These are phyloP conservation scores for Schwanniomyces etchellsii DNA, from an alignment of 1,139 yeast genomes.

Conservation along the genomic window DNA sequence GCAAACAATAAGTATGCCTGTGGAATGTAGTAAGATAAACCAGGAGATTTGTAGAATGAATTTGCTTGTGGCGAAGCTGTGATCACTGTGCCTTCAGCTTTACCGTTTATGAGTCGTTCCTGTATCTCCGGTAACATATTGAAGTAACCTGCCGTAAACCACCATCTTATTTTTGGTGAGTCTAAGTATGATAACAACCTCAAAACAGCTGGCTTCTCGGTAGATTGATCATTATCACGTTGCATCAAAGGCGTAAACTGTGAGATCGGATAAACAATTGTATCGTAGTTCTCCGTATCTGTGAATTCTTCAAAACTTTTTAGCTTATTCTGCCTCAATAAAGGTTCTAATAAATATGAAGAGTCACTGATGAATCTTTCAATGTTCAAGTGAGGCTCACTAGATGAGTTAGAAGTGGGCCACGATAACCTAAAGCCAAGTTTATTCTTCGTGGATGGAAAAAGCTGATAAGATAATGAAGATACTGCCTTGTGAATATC, in stretches of 20 bases:
- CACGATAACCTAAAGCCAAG: constrained; percentile 60
- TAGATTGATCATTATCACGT: constrained; percentile 54
- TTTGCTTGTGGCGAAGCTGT: constrained; percentile 93
- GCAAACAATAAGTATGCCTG: constrained; percentile 82
- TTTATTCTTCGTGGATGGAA: constrained; percentile 30
- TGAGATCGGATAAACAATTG: constrained; percentile 86
- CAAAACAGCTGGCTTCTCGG: constrained; percentile 72
- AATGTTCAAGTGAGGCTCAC: constrained; percentile 64
- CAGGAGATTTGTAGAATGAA: constrained; percentile 82
- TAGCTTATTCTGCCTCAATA: constrained; percentile 42
- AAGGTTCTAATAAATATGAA: constrained; percentile 49
- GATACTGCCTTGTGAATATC: constrained; percentile 62
- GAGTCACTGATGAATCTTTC: constrained; percentile 56
- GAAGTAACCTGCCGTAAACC: constrained; percentile 95
- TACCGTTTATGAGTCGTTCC: constrained; percentile 51
- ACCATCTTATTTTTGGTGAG: constrained; percentile 60
- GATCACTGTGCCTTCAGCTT: constrained; percentile 65
- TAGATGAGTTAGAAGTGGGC: constrained; percentile 69
- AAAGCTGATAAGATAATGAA: constrained; percentile 59
- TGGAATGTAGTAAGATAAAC: constrained; percentile 79
- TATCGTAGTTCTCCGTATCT: constrained; percentile 36
- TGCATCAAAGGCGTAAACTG: constrained; percentile 80
- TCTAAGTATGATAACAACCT: constrained; percentile 56
- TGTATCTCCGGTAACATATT: constrained; percentile 79
- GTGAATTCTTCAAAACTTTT: constrained; percentile 29